Base-by-base conservation (phyloP, 2,329 filamentous ascomycete species). In the Aureobasidium pullulans region DNA sequence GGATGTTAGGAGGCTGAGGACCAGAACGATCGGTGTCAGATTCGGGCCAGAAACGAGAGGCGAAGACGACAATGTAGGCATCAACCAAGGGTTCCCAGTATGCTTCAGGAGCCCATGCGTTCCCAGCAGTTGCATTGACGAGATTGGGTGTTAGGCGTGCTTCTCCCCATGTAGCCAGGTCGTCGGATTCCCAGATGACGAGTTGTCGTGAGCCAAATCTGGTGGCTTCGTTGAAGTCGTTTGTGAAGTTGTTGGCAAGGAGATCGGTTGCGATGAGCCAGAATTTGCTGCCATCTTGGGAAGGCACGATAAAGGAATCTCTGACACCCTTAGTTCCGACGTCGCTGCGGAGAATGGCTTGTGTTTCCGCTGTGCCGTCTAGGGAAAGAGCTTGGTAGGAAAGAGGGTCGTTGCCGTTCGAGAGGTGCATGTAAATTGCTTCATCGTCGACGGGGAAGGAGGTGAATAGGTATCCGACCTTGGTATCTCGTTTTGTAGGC, bases 21-120 rank as follows among this genome's bases (percentile, higher is more conserved):
- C 85, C 11, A 77, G 87, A 52, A 85, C 89, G 84, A 76, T 88
- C 48, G 72, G 37, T 10, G 73, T 73, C 1, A 63, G 66, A 6
- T 64, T 75, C 10, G n/a, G 48, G 8, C 48, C 48, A 52, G 48
- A 52, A 52, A 36, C 48, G 48, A 16, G 48, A 52, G 6, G 48
- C 48, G 15, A 52, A 52, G 36, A 52, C 9, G 13, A 52, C 48
- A 9, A 52, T 40, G 36, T 52, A 52, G 1, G 48, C 48, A 2
- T 52, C 48, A 9, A 52, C 29, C 2, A 52, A 10, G 40, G 48
- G 48, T 4, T 52, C 48, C 48, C 48, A 52, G 48, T 52, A 52
- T 39, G 48, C 48, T 31, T 52, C 48, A 15, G 48, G 48, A 6
- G 48, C 48, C 48, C 48, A 52, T n/a, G 48, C 48, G 7, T 52